Evolutionary conservation across 306 rosid species (phyloP).

Genomic region (Dalbergia cultrata): DNA sequence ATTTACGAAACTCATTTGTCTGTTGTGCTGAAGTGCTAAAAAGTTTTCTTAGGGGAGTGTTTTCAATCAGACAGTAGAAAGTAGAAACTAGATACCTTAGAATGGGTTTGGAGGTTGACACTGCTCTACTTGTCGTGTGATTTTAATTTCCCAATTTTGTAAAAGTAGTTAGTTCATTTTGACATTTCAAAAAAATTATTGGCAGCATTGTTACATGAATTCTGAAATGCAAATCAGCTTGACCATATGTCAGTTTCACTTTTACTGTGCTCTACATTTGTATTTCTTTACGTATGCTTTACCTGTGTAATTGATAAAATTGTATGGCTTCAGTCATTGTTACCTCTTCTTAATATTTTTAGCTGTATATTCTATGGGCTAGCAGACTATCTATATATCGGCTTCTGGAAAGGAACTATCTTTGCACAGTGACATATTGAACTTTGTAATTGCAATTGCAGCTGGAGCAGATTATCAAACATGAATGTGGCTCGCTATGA

Average conservation of each 20-base stretch:
- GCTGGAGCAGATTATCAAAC: slow-evolving; percentile 83
- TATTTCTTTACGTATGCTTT: background rate
- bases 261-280: background rate
- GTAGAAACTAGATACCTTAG: slow-evolving; percentile 10
- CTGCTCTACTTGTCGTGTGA: background rate
- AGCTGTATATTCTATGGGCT: background rate
- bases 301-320: background rate
- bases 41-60: background rate
- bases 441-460: slow-evolving; percentile 53
- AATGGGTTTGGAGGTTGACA: background rate
- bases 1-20: slow-evolving; percentile 1
- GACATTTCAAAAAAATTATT: background rate
- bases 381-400: too few relatives aligned
- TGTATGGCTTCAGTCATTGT: background rate
- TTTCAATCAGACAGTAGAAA: background rate
- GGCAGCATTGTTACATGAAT: background rate
- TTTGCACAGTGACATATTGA: background rate
- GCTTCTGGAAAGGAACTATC: background rate
- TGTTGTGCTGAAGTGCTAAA: background rate
- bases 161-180: background rate
- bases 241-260: background rate
- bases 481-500: slow-evolving; percentile 85
- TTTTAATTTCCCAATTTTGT: background rate
- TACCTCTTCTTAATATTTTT: background rate
- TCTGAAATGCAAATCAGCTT: slow-evolving; percentile 2